Base-by-base conservation (phyloP, 148 eudicot species). In the Arctostaphylos glauca region DNA sequence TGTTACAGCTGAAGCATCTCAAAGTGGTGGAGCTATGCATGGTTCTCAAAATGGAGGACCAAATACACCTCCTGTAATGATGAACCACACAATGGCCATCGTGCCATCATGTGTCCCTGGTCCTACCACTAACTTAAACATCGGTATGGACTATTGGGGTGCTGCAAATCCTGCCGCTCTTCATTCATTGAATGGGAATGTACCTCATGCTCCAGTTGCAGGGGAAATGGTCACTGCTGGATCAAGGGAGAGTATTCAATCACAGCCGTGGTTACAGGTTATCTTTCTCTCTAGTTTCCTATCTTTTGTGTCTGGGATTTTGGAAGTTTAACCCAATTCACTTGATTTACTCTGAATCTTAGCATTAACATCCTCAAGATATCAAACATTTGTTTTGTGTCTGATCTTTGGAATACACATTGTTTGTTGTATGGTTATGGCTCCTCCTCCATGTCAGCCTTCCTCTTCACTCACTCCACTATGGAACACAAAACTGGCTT, bases 101-200 rank as follows among this genome's bases (percentile, higher is more conserved):
- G 75, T 94, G 84, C 92, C 97, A 75, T 9, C 62, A 86, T 91
- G 87, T 81, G 87, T 90, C 82, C 83, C 94, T 49, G 93, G 97
- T 54, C 99, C 99, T 77, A 88, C 97, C 49, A 96, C 99, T 18
- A 96, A 94, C 87, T 84, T 96, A 84, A 94, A 96, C 85, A 96
- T 94, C 64, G 98, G 99, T 66, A 94, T 94, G 99, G 99, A 96
- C 83, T 94, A 94, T 77, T 94, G 98, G 99, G 94, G 93, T 52
- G 80, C 87, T 80, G 85, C 94, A 70, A 83, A 89, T 77, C 54
- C 91, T 58, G 80, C 98, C 70, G 81, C 94, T 16, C 80, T 91
- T 72, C 95, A 90, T 78, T 90, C 91, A 60, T 86, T 93, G 84
- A 91, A 77, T 68, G 95, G 97, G 71, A 93, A 93, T 84, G 89